Conservation (phyloP, 768 basidiomycete genomes). For the Phallus indusiatus region DNA sequence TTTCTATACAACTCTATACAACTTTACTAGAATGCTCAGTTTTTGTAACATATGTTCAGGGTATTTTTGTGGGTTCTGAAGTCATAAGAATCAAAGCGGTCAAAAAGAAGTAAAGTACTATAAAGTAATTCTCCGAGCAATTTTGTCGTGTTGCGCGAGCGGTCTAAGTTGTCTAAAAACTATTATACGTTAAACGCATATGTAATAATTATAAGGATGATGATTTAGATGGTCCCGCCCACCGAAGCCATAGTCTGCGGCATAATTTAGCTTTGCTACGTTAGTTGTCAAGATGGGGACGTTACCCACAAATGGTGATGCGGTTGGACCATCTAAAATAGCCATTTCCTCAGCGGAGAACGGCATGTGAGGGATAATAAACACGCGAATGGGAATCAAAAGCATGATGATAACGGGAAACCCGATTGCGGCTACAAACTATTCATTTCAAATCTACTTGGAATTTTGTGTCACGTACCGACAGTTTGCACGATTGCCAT, state of each 20-base stretch:
- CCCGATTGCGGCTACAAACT: conserved; percentile 63
- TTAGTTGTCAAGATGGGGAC: neutral
- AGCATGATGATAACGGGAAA: conserved; percentile 86
- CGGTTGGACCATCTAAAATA: conserved; percentile 84
- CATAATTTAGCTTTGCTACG: neutral
- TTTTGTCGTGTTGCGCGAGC: neutral
- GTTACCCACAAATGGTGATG: conserved; percentile 70
- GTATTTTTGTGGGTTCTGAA: conserved; percentile 91
- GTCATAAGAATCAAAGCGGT: conserved; percentile 84
- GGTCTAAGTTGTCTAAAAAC: no score
- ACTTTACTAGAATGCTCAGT: neutral
- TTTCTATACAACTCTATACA: conserved; percentile 7
- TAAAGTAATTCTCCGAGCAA: neutral
- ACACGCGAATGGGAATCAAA: conserved; percentile 66
- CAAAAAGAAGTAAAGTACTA: conserved; percentile 81
- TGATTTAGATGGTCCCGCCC: conserved; percentile 4
- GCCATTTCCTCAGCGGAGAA: conserved; percentile 72
- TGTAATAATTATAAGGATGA: neutral
- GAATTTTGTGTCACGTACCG: conserved; percentile 33
- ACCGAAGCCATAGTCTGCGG: conserved; percentile 16
- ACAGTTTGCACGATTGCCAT: conserved; percentile 89
- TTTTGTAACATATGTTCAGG: conserved; percentile 34
- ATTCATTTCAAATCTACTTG: neutral
- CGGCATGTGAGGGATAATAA: conserved; percentile 61
- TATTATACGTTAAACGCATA: neutral